Evolutionary conservation across 2,329 filamentous ascomycete genomes (phyloP).

Genomic region (Shiraia bambusicola): DNA sequence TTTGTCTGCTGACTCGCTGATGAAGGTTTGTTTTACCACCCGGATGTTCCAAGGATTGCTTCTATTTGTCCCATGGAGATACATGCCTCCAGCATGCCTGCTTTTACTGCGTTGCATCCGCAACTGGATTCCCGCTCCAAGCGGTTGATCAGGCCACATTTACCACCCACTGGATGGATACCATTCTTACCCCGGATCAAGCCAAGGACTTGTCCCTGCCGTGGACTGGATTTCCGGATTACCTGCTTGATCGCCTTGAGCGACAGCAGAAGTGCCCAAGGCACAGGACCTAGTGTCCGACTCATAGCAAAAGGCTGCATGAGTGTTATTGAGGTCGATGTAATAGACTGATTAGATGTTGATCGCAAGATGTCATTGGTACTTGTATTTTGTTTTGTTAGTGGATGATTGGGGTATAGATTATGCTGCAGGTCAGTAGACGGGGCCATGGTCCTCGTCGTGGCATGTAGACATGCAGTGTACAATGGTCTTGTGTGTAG

Average conservation of each 20-base stretch:
- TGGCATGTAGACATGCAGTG: too few relatives aligned
- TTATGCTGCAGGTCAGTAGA: not conserved
- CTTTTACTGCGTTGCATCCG: slow-evolving; percentile 25
- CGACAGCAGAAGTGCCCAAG: slow-evolving; percentile 21
- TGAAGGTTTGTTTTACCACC: slow-evolving; percentile 35
- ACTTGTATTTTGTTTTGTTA: slow-evolving; percentile 12
- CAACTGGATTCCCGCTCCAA: slow-evolving; percentile 23
- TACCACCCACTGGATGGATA: slow-evolving; percentile 25
- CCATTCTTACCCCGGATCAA: slow-evolving; percentile 23
- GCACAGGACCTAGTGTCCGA: slow-evolving; percentile 22
- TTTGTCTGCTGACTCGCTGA: slow-evolving; percentile 20
- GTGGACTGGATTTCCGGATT: slow-evolving; percentile 24
- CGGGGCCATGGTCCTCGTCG: too few relatives aligned
- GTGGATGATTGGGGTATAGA: not conserved
- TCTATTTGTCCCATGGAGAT: slow-evolving; percentile 18
- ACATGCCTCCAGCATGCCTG: slow-evolving; percentile 23
- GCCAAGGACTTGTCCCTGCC: slow-evolving; percentile 28
- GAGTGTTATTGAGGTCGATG: slow-evolving; percentile 23
- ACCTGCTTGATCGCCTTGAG: slow-evolving; percentile 19
- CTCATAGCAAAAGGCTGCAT: slow-evolving; percentile 31
- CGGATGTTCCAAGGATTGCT: slow-evolving; percentile 18
- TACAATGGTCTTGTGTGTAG: too few relatives aligned
- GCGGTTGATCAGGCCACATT: too few relatives aligned
- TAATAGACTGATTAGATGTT: slow-evolving; percentile 23
- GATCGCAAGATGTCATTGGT: slow-evolving; percentile 7